These are phyloP conservation scores for Silene coronaria DNA, from an alignment of 179 eudicot genomes.

Conservation along the genomic window DNA sequence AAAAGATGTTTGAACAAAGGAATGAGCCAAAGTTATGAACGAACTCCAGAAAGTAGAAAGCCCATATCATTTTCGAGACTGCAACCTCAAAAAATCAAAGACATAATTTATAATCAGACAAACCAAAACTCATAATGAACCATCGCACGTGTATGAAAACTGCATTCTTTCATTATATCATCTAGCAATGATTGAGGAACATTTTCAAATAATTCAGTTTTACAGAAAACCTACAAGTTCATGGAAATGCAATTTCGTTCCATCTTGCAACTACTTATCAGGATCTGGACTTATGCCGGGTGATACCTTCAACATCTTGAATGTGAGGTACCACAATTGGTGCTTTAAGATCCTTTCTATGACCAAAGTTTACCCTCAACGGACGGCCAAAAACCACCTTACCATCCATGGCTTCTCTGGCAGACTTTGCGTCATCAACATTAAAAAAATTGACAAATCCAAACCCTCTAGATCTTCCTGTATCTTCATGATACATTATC, in stretches of 20 bases:
- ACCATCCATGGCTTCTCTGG: conserved; percentile 89
- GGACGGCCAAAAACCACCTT: conserved; percentile 76
- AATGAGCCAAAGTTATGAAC: no score
- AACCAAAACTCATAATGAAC: not conserved
- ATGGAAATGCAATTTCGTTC: not conserved
- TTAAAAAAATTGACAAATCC: conserved; percentile 67
- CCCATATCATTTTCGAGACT: not conserved
- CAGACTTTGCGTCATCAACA: conserved; percentile 55
- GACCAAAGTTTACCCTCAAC: conserved; percentile 64
- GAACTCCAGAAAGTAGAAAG: no score
- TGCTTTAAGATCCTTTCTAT: conserved; percentile 62
- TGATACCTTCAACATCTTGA: conserved; percentile 25
- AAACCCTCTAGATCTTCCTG: conserved; percentile 88
- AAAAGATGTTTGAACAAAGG: no score
- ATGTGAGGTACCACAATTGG: conserved; percentile 70
- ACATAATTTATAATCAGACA: not conserved
- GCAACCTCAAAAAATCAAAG: not conserved
- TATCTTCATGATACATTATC: conserved; percentile 70
- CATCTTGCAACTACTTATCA: not conserved
- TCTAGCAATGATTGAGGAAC: not conserved
- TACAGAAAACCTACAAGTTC: not conserved
- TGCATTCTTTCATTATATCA: not conserved
- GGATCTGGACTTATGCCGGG: conserved; percentile 20
- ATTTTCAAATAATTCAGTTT: not conserved
- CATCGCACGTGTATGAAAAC: not conserved